Evolutionary conservation across 2,329 filamentous ascomycete species (phyloP).

Genomic region (Xylariales sp.): DNA sequence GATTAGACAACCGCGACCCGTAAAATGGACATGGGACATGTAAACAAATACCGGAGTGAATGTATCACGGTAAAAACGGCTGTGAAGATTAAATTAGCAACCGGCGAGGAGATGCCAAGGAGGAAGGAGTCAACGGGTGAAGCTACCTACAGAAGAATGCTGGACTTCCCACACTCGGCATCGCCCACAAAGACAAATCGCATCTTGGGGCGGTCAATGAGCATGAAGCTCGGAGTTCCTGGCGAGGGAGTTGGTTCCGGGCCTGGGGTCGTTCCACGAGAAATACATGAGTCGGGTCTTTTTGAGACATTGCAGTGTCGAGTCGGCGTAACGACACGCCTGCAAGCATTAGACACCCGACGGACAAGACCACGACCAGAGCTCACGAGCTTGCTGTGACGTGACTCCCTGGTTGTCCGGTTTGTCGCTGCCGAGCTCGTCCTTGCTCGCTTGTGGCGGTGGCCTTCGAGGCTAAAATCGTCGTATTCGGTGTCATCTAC

Average conservation of each 20-base stretch:
- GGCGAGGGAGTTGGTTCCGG: conserved; percentile 31
- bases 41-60: conserved; percentile 41
- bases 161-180: conserved; percentile 48
- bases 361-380: conserved; percentile 38
- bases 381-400: conserved; percentile 30
- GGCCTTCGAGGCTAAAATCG: conserved; percentile 33
- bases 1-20: conserved; percentile 3
- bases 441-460: conserved; percentile 44
- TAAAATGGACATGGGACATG: not conserved
- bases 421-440: conserved; percentile 19
- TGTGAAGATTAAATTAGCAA: conserved; percentile 31
- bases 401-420: conserved; percentile 27
- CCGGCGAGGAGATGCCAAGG: not conserved
- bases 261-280: conserved; percentile 22
- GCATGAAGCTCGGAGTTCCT: conserved; percentile 35
- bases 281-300: conserved; percentile 1
- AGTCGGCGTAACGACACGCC: conserved; percentile 33
- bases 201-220: conserved; percentile 43
- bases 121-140: not conserved
- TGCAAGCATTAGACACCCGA: conserved; percentile 40
- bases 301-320: conserved; percentile 2
- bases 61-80: conserved; percentile 46
- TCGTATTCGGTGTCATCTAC: conserved; percentile 22
- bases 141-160: conserved; percentile 45
- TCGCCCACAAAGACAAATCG: conserved; percentile 50